Evolutionary conservation across 1,284 basidiomycete genomes (phyloP), one percentile per base, ranked within the genome.

Genomic region (Trichosporon sp.): DNA sequence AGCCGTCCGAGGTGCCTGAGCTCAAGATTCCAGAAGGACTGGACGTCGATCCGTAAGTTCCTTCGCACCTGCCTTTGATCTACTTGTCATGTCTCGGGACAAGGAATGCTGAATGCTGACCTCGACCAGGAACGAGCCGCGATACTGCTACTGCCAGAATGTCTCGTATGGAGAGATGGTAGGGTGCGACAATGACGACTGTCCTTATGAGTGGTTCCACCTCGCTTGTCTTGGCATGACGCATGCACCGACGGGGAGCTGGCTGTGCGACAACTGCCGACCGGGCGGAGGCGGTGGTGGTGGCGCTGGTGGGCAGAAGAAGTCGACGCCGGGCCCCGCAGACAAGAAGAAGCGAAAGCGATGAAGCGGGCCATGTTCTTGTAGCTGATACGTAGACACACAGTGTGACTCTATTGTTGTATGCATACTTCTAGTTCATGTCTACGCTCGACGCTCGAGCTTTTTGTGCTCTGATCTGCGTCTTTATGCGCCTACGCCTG

Each of bases 61-160:
- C 21, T 23, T 59, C 10, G 60, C 60, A 23, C 29, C 37, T 9
- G 62, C n/a, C n/a, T n/a, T n/a, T n/a, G n/a, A n/a, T n/a, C n/a
- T n/a, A n/a, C n/a, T n/a, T n/a, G n/a, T n/a, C n/a, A n/a, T n/a
- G n/a, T n/a, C n/a, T n/a, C n/a, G n/a, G n/a, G n/a, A n/a, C n/a
- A n/a, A n/a, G n/a, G n/a, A n/a, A n/a, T n/a, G n/a, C n/a, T n/a
- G n/a, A n/a, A 52, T 9, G 36, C 64, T 16, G 67, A 69, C 29
- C 49, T 27, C 1, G 67, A 61, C 19, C 65, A 54, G 71, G 1
- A 82, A 81, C 67, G 83, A 84, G 69, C 83, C 82, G 32, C 76
- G 74, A 27, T 84, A 83, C 70, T 84, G 83, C 70, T 83, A 82
- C 71, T 84, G 83, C 71, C 71, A 82, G 58, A 73, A 81, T 44